Conservation (phyloP, 257 asterid genomes). For the Solanum virginianum region DNA sequence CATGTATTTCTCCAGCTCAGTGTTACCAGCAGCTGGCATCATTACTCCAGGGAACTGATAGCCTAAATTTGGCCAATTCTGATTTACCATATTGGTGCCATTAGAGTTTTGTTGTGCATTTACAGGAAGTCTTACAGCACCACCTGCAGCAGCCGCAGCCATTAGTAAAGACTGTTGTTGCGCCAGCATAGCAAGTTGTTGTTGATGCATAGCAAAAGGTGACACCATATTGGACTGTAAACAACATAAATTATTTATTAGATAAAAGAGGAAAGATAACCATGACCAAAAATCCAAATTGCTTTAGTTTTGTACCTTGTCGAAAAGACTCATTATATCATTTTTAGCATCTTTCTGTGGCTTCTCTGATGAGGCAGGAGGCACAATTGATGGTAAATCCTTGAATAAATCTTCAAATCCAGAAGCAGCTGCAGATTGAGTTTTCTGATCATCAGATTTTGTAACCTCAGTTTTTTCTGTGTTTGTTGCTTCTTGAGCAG, state of each 20-base stretch:
- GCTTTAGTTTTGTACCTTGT: constrained; percentile 47
- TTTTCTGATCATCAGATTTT: constrained; percentile 29
- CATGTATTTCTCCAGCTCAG: constrained; percentile 39
- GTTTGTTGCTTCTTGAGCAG: constrained; percentile 57
- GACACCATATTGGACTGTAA: constrained; percentile 62
- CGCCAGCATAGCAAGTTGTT: constrained; percentile 80
- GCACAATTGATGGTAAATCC: constrained; percentile 50
- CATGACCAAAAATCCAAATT: neutral
- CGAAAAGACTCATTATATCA: constrained; percentile 95
- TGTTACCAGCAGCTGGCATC: constrained; percentile 51
- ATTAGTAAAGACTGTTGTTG: constrained; percentile 70
- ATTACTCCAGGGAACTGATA: constrained; percentile 62
- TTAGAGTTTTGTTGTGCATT: constrained; percentile 41
- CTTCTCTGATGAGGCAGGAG: constrained; percentile 28
- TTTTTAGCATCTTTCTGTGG: constrained; percentile 71
- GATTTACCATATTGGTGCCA: constrained; percentile 41
- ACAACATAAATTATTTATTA: neutral
- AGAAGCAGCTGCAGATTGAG: constrained; percentile 37
- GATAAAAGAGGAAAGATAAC: neutral
- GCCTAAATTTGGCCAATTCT: constrained; percentile 62
- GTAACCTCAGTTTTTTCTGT: constrained; percentile 26
- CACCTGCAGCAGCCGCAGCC: constrained; percentile 74
- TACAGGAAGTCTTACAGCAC: constrained; percentile 31
- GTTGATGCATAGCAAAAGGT: constrained; percentile 65
- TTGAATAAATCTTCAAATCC: constrained; percentile 76